A percentile compares a stretch with the other conserved stretches of the same genome.
These are phyloP conservation scores for Dunaliella primolecta DNA, from an alignment of 139 green algal genomes.

Conservation along the genomic window DNA sequence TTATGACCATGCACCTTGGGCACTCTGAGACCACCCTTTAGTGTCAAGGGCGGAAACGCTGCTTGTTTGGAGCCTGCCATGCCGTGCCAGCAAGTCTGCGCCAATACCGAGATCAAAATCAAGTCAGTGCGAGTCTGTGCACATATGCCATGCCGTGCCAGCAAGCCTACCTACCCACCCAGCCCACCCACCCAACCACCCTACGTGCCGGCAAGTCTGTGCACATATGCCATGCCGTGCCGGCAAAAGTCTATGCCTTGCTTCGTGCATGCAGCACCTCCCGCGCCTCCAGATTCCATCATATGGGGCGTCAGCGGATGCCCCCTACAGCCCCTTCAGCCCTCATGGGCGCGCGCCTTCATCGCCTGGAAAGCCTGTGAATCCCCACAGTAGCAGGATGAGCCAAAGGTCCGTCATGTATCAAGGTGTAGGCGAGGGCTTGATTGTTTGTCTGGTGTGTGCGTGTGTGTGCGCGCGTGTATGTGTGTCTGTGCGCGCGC, in stretches of 20 bases:
- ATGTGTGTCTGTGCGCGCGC: no score
- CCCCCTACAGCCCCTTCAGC: not conserved
- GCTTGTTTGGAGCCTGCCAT: no score
- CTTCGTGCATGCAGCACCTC: not conserved
- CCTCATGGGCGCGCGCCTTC: not conserved
- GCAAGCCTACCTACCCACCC: not conserved
- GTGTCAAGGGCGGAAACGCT: no score
- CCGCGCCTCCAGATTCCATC: not conserved
- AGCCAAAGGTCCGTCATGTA: not conserved
- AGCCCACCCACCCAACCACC: not conserved
- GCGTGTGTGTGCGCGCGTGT: no score
- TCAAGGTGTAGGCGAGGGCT: no score
- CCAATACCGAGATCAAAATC: no score
- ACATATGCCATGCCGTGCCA: no score
- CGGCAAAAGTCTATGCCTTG: no score
- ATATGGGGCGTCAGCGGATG: not conserved
- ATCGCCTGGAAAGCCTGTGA: not conserved
- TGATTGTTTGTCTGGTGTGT: no score
- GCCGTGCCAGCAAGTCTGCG: no score
- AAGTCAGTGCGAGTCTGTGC: not conserved
- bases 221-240: not conserved
- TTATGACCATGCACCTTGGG: no score
- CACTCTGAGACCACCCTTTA: no score
- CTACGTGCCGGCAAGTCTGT: not conserved
- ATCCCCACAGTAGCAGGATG: not conserved